phyloP scores from a whole-genome alignment of 2,329 filamentous ascomycete species.

The Canariomyces notabilis region DNA sequence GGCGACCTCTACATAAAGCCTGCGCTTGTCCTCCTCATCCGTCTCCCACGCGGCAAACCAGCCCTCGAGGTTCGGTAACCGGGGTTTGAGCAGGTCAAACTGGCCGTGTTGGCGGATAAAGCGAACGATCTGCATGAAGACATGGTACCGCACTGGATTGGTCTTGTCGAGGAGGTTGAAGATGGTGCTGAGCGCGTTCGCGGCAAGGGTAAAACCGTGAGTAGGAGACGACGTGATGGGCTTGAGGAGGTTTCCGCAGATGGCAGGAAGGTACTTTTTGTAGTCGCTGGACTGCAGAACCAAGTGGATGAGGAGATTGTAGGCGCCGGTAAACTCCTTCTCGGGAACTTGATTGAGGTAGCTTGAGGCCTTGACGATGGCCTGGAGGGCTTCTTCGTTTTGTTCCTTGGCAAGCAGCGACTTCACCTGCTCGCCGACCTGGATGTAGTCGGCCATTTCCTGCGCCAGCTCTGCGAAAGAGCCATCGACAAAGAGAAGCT shows the following conservation, averaged over 20 bases:
- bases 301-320: constrained; percentile 94
- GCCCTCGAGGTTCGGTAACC: constrained; percentile 73
- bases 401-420: constrained; percentile 67
- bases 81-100: constrained; percentile 78
- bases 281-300: constrained; percentile 80
- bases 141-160: constrained; percentile 79
- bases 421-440: constrained; percentile 72
- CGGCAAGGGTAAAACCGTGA: constrained; percentile 79
- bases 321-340: constrained; percentile 93
- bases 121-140: constrained; percentile 82
- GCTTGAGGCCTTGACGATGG: constrained; percentile 74
- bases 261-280: constrained; percentile 77
- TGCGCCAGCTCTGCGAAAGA: constrained; percentile 86
- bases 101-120: constrained; percentile 70
- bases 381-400: constrained; percentile 84
- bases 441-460: constrained; percentile 93
- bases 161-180: constrained; percentile 85
- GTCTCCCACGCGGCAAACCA: constrained; percentile 84
- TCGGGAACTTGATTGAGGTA: constrained; percentile 81
- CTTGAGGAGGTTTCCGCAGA: constrained; percentile 85
- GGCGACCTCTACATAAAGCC: constrained; percentile 76
- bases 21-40: constrained; percentile 75
- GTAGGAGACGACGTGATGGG: constrained; percentile 80
- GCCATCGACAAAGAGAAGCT: constrained; percentile 78
- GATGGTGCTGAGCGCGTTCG: constrained; percentile 87